Base-by-base conservation (phyloP, 108 stramenopile species). In the Skeletonema grethae region DNA sequence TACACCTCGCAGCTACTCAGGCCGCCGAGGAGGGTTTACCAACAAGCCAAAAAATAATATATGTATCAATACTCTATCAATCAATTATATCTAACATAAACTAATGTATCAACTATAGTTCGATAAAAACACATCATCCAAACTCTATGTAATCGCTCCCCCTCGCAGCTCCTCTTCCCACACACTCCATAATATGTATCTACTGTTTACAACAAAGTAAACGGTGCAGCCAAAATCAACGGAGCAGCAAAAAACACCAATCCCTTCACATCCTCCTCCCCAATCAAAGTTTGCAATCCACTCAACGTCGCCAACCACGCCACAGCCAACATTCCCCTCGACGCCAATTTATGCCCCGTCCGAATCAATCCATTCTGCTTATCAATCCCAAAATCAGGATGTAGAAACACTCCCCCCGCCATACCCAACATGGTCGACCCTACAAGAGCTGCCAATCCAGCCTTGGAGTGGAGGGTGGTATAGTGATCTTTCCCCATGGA, bases 321-420 rank as follows among this genome's bases (percentile, higher is more conserved):
- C 2, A 80, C 16, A 16, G 65, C 57, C 61, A 93, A 50, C 9
- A 86, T 34, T n/a, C 63, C 36, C 16, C 92, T 79, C 24, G 86
- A 65, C 57, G 71, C 65, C 38, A 68, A 75, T 62, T 93, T 93
- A 77, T 93, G 92, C 9, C 69, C 81, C 15, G 63, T 70, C 9
- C 92, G 89, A 71, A 85, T 76, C 18, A 69, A 72, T 56, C 87
- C 73, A 66, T 94, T 91, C 57, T 87, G 87, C 72, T 94, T 94
- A 59, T 85, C 86, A 39, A 90, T 67, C 0, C 93, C 93, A 80
- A 90, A 91, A 66, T 94, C 93, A 6, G 93, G 93, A 75, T 94
- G 93, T 13, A 94, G 73, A 57, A 94, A 80, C 11, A 94, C 79
- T 11, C 67, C 85, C 9, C 93, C 93, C 0, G 77, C 88, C 38